Evolutionary conservation across 1,139 yeast genomes (phyloP).

Genomic region (Nadsonia commutata): DNA sequence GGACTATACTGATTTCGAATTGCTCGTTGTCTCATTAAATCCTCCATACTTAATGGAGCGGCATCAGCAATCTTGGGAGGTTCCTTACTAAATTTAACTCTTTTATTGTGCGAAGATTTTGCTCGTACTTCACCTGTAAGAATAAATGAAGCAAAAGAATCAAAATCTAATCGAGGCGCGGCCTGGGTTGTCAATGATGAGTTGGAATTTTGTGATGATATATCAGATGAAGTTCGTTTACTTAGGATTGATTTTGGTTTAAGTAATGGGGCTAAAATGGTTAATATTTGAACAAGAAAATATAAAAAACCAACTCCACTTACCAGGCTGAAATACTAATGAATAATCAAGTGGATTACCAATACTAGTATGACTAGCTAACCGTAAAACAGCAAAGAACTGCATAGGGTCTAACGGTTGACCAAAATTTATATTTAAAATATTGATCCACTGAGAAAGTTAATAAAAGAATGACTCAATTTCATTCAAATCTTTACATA

Average conservation of each 20-base stretch:
- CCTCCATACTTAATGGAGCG: constrained; percentile 26
- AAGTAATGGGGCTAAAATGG: constrained; percentile 22
- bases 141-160: constrained; percentile 24
- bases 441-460: no score
- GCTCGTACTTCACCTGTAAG: constrained; percentile 18
- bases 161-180: constrained; percentile 22
- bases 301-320: constrained; percentile 1
- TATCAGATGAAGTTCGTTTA: no score
- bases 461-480: constrained; percentile 1
- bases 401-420: constrained; percentile 27
- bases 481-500: constrained; percentile 8
- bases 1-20: constrained; percentile 2
- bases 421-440: no score
- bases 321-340: constrained; percentile 18
- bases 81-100: constrained; percentile 24
- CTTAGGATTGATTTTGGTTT: constrained; percentile 24
- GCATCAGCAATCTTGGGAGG: constrained; percentile 28
- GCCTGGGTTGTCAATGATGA: constrained; percentile 6
- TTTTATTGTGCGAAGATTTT: constrained; percentile 15
- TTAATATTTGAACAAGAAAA: neutral
- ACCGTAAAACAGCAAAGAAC: constrained; percentile 26
- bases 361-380: constrained; percentile 24
- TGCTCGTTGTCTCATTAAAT: constrained; percentile 22
- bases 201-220: constrained; percentile 12
- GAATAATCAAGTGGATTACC: constrained; percentile 13